These are phyloP conservation scores for Colletotrichum echinochloae DNA, from an alignment of 2,329 filamentous ascomycete species.

Conservation along the genomic window DNA sequence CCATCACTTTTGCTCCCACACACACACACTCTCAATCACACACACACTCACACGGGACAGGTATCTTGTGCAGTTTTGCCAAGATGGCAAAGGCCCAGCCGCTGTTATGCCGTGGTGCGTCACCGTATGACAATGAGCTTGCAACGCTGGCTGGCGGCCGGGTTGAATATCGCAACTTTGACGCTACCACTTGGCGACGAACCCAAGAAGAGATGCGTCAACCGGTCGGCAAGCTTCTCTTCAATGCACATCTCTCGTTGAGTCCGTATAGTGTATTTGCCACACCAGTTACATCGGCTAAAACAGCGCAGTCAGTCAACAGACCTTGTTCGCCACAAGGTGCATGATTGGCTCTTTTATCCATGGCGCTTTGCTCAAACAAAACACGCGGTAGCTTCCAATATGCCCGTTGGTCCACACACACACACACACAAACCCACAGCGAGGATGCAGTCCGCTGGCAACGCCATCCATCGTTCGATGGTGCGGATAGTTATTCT, in stretches of 20 bases:
- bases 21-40: background rate
- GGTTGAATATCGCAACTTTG: background rate
- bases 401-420: conserved; percentile 20
- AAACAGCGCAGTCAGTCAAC: background rate
- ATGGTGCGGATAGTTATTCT: conserved; percentile 31
- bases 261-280: conserved; percentile 27
- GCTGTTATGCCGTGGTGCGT: conserved; percentile 14
- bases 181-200: conserved; percentile 20
- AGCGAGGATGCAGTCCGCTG: conserved; percentile 9
- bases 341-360: conserved; percentile 13
- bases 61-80: conserved; percentile 13
- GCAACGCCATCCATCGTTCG: conserved; percentile 23
- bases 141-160: background rate
- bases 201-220: conserved; percentile 1
- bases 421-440: conserved; percentile 16
- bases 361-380: conserved; percentile 12
- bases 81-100: conserved; percentile 1
- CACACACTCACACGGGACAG: too few species aligned
- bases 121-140: conserved; percentile 10
- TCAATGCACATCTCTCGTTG: conserved; percentile 12
- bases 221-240: conserved; percentile 6
- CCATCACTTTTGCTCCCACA: conserved; percentile 2
- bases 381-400: conserved; percentile 16
- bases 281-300: conserved; percentile 20
- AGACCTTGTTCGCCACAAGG: conserved; percentile 23